Percentiles rank a stretch among this genome's conserved stretches.
Evolutionary conservation across 306 rosid genomes (phyloP).

Genomic region (Vicia villosa): DNA sequence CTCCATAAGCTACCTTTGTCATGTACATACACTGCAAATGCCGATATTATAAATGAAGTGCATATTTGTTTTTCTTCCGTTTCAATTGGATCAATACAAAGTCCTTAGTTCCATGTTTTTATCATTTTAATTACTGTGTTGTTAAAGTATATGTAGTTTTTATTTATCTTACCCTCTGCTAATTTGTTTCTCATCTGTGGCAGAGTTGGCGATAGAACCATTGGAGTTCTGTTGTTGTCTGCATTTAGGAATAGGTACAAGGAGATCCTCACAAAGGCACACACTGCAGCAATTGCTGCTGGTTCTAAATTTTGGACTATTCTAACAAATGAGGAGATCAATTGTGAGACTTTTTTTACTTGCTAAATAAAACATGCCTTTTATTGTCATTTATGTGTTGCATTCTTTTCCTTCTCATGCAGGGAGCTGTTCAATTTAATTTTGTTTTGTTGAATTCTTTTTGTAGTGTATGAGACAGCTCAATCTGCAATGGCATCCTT

Average conservation of each 20-base stretch:
- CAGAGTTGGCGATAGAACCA: slow-evolving; percentile 81
- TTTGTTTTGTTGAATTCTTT: slow-evolving; percentile 21
- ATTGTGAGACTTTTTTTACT: slow-evolving; percentile 54
- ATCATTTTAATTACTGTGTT: neutral
- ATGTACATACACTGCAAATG: slow-evolving; percentile 9
- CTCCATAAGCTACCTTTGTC: neutral
- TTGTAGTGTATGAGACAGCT: slow-evolving; percentile 88
- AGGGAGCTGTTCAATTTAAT: slow-evolving; percentile 9
- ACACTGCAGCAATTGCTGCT: slow-evolving; percentile 62
- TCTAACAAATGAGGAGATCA: slow-evolving; percentile 81
- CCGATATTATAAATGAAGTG: slow-evolving; percentile 4
- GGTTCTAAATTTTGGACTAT: slow-evolving; percentile 68
- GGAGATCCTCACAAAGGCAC: slow-evolving; percentile 92
- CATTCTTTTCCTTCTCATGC: slow-evolving; percentile 12
- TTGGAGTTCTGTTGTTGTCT: slow-evolving; percentile 81
- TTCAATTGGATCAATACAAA: slow-evolving; percentile 4
- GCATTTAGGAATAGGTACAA: slow-evolving; percentile 89
- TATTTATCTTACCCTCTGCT: neutral
- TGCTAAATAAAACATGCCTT: slow-evolving; percentile 17
- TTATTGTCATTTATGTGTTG: slow-evolving; percentile 20
- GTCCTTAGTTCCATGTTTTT: neutral
- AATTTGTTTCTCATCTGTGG: slow-evolving; percentile 34
- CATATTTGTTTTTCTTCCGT: neutral
- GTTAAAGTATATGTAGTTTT: neutral
- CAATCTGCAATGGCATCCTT: slow-evolving; percentile 90